Evolutionary conservation across 805 yeast species (phyloP).

Genomic region (Candida rishiriensis): DNA sequence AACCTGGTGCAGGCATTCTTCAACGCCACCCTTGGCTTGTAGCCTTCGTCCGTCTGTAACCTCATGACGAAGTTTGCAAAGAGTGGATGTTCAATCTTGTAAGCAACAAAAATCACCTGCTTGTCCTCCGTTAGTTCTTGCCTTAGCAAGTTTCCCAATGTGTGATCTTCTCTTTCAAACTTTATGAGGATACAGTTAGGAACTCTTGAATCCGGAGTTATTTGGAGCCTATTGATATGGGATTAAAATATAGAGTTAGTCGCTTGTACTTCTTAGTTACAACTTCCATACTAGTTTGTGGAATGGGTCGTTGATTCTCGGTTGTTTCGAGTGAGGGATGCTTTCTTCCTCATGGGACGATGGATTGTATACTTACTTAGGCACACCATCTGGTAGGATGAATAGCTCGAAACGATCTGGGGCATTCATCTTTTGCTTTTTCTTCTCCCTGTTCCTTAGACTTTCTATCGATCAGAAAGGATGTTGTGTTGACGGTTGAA

Average conservation of each 20-base stretch:
- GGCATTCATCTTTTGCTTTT: slow-evolving; percentile 69
- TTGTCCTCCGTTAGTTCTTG: slow-evolving; percentile 82
- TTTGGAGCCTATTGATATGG: slow-evolving; percentile 55
- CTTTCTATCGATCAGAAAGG: background rate
- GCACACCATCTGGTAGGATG: slow-evolving; percentile 95
- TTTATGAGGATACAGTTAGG: slow-evolving; percentile 92
- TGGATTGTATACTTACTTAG: slow-evolving; percentile 57
- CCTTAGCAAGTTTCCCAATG: slow-evolving; percentile 85
- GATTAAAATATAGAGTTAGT: slow-evolving; percentile 1
- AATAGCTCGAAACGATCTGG: slow-evolving; percentile 98
- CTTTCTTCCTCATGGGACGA: background rate
- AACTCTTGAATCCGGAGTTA: slow-evolving; percentile 90
- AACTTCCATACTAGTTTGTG: too few relatives aligned
- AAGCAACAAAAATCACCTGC: slow-evolving; percentile 92
- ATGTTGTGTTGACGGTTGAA: too few relatives aligned
- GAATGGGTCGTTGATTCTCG: background rate
- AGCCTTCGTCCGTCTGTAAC: slow-evolving; percentile 93
- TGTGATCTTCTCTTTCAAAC: slow-evolving; percentile 96
- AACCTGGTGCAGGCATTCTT: slow-evolving; percentile 83
- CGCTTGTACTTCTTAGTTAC: too few relatives aligned
- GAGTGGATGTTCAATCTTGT: slow-evolving; percentile 95
- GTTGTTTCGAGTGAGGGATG: background rate
- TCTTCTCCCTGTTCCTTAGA: background rate
- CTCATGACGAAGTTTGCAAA: slow-evolving; percentile 94
- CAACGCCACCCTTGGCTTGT: slow-evolving; percentile 85